Evolutionary conservation across 2,329 filamentous ascomycete species (phyloP), one percentile per base, ranked within the genome.

Genomic region (Alternaria sp.): DNA sequence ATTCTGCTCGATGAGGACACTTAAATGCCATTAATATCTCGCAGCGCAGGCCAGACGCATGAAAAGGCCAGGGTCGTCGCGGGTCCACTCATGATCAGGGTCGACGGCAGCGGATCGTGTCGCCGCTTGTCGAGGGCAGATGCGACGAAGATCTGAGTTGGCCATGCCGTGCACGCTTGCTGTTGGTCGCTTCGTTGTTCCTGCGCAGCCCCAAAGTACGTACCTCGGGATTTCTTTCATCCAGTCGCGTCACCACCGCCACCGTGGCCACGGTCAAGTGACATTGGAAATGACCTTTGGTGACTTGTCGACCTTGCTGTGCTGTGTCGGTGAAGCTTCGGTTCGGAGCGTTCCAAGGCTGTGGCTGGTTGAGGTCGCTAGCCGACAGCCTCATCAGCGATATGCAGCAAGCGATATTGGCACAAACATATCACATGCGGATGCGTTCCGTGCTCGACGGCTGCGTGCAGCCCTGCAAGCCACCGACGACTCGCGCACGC

Each of bases 1-100:
- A 76, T 66, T 66, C 38, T 18, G 56, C 74, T 62, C 34, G 11
- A 74, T 68, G n/a, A 30, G 69, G 68, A 56, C 63, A 52, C 1
- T 16, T 9, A 66, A 70, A 65, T 68, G 67, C 72, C 73, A 76
- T 76, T 76, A 78, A 77, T 76, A 75, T 62, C 62, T 30, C 67
- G 43, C 36, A 41, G 24, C 51, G 16, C 54, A 61, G 64, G 60
- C 57, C 56, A 69, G 55, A 51, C 26, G 51, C 54, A 51, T 59
- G 65, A 66, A 49, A 60, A 60, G 58, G 61, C 59, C 62, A 66
- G 68, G 62, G 64, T 61, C 63, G 30, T 30, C 32, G 51, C 39
- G 51, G 60, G 36, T 56, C 56, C 60, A 52, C 60, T 55, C 43
- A 51, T 26, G 57, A 59, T 38, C 46, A 59, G 55, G 59, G 58